Evolutionary conservation across 1,284 basidiomycete species (phyloP), one percentile per base, ranked within the genome.

Genomic region (Grifola frondosa): DNA sequence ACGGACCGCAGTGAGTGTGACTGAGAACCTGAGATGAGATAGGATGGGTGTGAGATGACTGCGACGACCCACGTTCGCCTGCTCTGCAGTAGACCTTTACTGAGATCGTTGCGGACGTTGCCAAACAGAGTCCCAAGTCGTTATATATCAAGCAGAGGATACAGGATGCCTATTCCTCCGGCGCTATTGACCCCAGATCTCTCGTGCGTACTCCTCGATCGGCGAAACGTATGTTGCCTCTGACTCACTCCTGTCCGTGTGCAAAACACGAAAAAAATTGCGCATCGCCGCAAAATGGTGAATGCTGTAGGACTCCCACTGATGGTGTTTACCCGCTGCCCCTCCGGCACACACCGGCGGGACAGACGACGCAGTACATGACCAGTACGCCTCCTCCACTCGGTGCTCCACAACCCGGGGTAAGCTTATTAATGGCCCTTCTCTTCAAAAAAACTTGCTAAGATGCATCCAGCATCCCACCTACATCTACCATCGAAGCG

Each of bases 401-500:
- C 4, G 20, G 19, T 12, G 20, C 49, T 1, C 41, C 48, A n/a
- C 32, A 48, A 16, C 30, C 48, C 8, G 52, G 51, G 57, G 57
- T 58, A 22, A 25, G 46, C 43, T 12, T 24, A 17, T 17, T 13
- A 16, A 19, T 16, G 5, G 23, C 16, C 6, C 25, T 5, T 5
- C n/a, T n/a, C 22, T 6, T 21, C 20, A 17, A 21, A 21, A 28
- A 9, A 10, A 36, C 26, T 6, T 24, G 36, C 10, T 10, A 24
- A 20, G 15, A 8, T 42, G 29, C 28, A 20, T 30, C 9, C 36
- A 55, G 50, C 45, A 20, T 54, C n/a, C 38, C 56, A 23, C 56
- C 63, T 28, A 61, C 69, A 6, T 65, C 66, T 22, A 59, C 63
- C 6, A 72, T 94, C 28, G 91, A 93, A 59, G 74, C 74, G 34